Conservation (phyloP, 2,329 filamentous ascomycete species). For the Lomentospora prolificans region DNA sequence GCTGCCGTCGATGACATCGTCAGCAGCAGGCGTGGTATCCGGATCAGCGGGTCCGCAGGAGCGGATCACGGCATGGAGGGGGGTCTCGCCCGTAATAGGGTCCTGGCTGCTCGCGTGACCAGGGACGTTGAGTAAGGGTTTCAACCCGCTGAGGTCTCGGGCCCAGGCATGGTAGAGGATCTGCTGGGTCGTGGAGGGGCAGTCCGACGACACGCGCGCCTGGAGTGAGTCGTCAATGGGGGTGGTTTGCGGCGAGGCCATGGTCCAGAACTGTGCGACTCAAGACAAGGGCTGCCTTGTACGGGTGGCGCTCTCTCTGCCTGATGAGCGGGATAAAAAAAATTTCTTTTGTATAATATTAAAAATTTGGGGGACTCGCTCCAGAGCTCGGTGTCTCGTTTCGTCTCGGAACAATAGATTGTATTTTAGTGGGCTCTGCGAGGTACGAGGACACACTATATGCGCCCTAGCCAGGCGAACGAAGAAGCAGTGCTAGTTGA, state of each 20-base stretch:
- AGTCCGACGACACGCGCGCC: slow-evolving; percentile 41
- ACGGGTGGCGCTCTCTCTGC: background rate
- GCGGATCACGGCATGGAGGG: slow-evolving; percentile 84
- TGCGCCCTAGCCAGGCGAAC: background rate
- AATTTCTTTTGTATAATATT: background rate
- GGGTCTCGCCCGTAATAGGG: slow-evolving; percentile 73
- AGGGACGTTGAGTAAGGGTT: slow-evolving; percentile 55
- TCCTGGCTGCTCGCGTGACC: slow-evolving; percentile 69
- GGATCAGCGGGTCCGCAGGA: slow-evolving; percentile 43
- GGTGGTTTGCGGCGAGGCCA: slow-evolving; percentile 16
- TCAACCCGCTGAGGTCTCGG: slow-evolving; percentile 56
- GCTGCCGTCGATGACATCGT: slow-evolving; percentile 9
- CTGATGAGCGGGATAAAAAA: background rate
- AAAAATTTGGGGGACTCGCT: no score
- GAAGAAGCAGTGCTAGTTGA: no score
- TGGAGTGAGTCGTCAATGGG: slow-evolving; percentile 38
- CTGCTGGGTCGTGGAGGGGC: slow-evolving; percentile 38
- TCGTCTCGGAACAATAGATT: background rate
- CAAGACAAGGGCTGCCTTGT: background rate
- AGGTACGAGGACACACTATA: background rate
- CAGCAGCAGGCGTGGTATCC: slow-evolving; percentile 11
- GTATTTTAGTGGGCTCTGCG: no score
- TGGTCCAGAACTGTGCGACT: background rate
- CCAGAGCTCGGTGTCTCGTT: background rate
- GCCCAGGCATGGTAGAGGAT: slow-evolving; percentile 46